Percentiles rank a stretch among this genome's conserved stretches.
These are phyloP conservation scores for Plasmodiophora brassicae DNA, from an alignment of 208 protist genomes.

Conservation along the genomic window DNA sequence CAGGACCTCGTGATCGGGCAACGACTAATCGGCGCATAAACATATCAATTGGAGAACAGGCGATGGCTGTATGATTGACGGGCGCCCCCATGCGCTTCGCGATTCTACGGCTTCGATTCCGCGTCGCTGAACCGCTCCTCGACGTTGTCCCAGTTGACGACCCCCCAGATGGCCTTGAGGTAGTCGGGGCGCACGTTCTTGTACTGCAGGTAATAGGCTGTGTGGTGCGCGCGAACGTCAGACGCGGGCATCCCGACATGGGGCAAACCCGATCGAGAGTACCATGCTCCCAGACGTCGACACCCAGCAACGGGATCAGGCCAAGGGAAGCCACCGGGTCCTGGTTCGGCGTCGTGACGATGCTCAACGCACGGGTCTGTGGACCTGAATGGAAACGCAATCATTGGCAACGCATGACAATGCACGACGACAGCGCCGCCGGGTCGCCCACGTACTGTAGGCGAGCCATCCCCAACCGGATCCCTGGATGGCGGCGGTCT, in stretches of 20 bases:
- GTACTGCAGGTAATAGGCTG: conserved; percentile 50
- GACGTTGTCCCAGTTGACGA: conserved; percentile 37
- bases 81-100: too few relatives aligned
- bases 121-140: conserved; percentile 19
- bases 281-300: conserved; percentile 47
- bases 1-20: too few relatives aligned
- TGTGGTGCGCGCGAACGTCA: neutral
- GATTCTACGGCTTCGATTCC: too few relatives aligned
- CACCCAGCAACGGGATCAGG: conserved; percentile 1
- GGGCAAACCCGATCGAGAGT: neutral
- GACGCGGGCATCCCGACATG: neutral
- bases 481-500: conserved; percentile 56
- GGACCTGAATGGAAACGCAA: neutral
- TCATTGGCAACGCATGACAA: neutral
- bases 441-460: conserved; percentile 28
- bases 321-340: neutral
- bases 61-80: too few relatives aligned
- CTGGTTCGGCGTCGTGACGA: conserved; percentile 33
- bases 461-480: conserved; percentile 64
- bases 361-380: neutral
- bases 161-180: conserved; percentile 9
- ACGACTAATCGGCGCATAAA: too few relatives aligned
- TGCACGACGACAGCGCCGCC: neutral
- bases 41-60: too few relatives aligned
- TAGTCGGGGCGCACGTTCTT: conserved; percentile 46